Evolutionary conservation across 1,284 basidiomycete species (phyloP).

Genomic region (Kwoniella shivajii): DNA sequence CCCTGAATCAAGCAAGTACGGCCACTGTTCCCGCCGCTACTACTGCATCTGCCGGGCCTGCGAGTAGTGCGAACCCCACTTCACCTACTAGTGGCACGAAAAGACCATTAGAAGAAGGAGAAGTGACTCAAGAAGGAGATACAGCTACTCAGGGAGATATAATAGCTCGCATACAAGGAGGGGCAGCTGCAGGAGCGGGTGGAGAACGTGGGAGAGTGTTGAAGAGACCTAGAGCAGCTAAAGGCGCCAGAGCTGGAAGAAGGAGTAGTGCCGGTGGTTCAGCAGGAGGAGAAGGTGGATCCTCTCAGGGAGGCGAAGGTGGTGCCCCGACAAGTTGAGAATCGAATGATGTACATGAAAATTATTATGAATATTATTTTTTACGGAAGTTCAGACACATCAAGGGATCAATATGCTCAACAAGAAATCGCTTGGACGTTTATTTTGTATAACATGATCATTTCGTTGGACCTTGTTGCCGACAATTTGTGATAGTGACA

Average conservation of each 20-base stretch:
- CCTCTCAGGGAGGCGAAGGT: not conserved
- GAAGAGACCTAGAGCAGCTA: constrained; percentile 33
- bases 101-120: constrained; percentile 35
- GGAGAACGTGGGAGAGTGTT: constrained; percentile 24
- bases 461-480: too few relatives aligned
- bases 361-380: too few relatives aligned
- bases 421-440: too few relatives aligned
- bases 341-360: too few relatives aligned
- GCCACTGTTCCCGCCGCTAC: constrained; percentile 2
- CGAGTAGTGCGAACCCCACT: constrained; percentile 16
- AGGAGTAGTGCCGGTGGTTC: constrained; percentile 15
- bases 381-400: too few relatives aligned
- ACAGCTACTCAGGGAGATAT: constrained; percentile 10
- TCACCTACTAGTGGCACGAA: constrained; percentile 24
- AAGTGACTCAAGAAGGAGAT: constrained; percentile 22
- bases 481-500: too few relatives aligned
- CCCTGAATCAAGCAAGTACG: constrained; percentile 22
- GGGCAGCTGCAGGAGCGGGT: constrained; percentile 8
- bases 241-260: constrained; percentile 19
- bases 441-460: too few relatives aligned
- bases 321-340: too few relatives aligned
- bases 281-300: constrained; percentile 10
- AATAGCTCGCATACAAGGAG: constrained; percentile 17
- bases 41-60: constrained; percentile 6
- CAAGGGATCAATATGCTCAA: too few relatives aligned